Conservation (phyloP, 164 flowering plant species). For the Houttuynia cordata region DNA sequence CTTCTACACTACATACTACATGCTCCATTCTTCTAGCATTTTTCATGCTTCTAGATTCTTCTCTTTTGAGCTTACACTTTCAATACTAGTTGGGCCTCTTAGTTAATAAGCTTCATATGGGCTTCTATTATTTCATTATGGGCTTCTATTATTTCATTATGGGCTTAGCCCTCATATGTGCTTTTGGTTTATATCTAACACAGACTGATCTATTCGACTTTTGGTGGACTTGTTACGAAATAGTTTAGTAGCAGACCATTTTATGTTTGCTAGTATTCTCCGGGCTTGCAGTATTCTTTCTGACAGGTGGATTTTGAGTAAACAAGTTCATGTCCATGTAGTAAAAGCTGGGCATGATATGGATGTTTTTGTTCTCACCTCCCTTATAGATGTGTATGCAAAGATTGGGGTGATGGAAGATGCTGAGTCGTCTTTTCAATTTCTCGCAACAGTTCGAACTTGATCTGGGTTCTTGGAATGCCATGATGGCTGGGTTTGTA, state of each 20-base stretch:
- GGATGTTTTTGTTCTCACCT: slow-evolving; percentile 38
- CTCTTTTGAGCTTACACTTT: too few relatives aligned
- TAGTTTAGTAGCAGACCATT: slow-evolving; percentile 35
- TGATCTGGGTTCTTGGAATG: slow-evolving; percentile 43
- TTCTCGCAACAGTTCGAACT: slow-evolving; percentile 7
- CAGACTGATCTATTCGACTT: slow-evolving; percentile 18
- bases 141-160: slow-evolving; percentile 44
- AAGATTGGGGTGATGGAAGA: slow-evolving; percentile 31
- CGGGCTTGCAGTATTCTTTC: slow-evolving; percentile 32
- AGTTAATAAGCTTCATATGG: too few relatives aligned
- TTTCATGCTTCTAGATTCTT: too few relatives aligned
- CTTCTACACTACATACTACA: too few relatives aligned
- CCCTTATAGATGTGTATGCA: slow-evolving; percentile 43
- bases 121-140: too few relatives aligned
- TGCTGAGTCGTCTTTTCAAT: slow-evolving; percentile 27
- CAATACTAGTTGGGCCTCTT: too few relatives aligned
- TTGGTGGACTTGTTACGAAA: slow-evolving; percentile 19
- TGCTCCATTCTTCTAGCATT: too few relatives aligned
- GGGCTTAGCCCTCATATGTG: too few relatives aligned
- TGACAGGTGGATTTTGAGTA: slow-evolving; percentile 17
- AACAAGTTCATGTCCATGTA: slow-evolving; percentile 43
- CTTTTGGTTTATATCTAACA: too few relatives aligned
- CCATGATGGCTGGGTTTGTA: slow-evolving; percentile 43
- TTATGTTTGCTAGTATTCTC: slow-evolving; percentile 41
- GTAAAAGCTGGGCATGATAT: slow-evolving; percentile 21